These are phyloP conservation scores for Talaromyces albobiverticillius DNA, from an alignment of 2,329 filamentous ascomycete species.

Conservation along the genomic window DNA sequence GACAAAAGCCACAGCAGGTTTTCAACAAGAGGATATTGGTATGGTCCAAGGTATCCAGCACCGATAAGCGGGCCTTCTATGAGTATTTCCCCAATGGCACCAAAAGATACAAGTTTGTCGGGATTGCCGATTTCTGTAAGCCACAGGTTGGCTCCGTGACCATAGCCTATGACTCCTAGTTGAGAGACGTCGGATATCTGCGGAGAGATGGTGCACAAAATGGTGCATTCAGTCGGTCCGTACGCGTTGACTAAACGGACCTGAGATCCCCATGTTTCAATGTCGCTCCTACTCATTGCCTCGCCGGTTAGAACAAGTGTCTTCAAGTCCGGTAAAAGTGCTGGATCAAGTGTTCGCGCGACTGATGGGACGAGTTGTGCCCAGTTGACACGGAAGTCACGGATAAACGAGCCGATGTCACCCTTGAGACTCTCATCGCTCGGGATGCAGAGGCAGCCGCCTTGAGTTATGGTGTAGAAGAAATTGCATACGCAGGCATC, in stretches of 20 bases:
- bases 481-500: conserved; percentile 50
- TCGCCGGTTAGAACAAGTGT: conserved; percentile 8
- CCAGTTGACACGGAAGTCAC: conserved; percentile 28
- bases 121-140: conserved; percentile 27
- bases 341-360: neutral
- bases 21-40: too few species aligned
- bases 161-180: conserved; percentile 44
- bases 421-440: conserved; percentile 27
- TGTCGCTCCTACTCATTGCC: neutral
- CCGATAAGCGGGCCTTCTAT: conserved; percentile 41
- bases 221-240: conserved; percentile 9
- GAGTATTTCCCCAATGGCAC: conserved; percentile 37
- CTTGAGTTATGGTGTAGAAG: conserved; percentile 47
- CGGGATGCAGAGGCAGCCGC: conserved; percentile 53
- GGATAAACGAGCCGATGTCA: neutral
- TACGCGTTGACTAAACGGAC: conserved; percentile 7
- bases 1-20: too few species aligned
- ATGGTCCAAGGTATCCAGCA: too few species aligned
- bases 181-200: too few species aligned
- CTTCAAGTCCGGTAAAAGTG: neutral
- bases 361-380: conserved; percentile 4
- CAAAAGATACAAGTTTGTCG: conserved; percentile 44
- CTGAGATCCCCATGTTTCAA: neutral
- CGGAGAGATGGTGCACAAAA: too few species aligned
- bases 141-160: conserved; percentile 27